These are phyloP conservation scores for Wallacemonas sp. DNA, from an alignment of 208 protist genomes.

Conservation along the genomic window DNA sequence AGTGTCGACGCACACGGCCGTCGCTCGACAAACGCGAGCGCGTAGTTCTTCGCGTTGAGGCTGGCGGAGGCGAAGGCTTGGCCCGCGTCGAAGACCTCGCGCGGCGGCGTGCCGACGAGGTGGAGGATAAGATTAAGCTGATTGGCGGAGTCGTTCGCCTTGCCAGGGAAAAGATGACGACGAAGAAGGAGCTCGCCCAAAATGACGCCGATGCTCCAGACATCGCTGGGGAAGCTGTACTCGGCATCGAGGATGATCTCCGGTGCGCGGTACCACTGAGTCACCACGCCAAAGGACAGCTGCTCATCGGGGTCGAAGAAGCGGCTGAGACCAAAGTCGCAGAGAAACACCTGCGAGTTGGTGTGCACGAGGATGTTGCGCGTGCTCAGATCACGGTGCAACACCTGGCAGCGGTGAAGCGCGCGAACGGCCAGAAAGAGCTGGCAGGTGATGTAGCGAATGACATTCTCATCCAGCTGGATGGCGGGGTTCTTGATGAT, in stretches of 20 bases:
- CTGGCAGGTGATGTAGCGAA: slow-evolving; percentile 88
- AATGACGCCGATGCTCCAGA: slow-evolving; percentile 92
- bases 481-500: slow-evolving; percentile 85
- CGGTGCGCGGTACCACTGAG: slow-evolving; percentile 93
- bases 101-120: slow-evolving; percentile 93
- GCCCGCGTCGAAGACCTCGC: slow-evolving; percentile 71
- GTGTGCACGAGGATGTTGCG: slow-evolving; percentile 91
- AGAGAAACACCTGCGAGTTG: slow-evolving; percentile 88
- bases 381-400: slow-evolving; percentile 89
- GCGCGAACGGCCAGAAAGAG: slow-evolving; percentile 87
- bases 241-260: slow-evolving; percentile 92
- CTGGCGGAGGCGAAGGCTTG: slow-evolving; percentile 88
- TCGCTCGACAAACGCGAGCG: slow-evolving; percentile 66
- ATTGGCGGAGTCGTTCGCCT: slow-evolving; percentile 93
- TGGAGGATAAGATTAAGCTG: slow-evolving; percentile 93
- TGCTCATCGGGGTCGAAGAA: slow-evolving; percentile 93
- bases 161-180: slow-evolving; percentile 91
- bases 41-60: slow-evolving; percentile 85
- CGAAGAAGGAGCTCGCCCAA: slow-evolving; percentile 91
- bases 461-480: slow-evolving; percentile 70
- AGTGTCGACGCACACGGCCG: slow-evolving; percentile 58
- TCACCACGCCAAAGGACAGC: slow-evolving; percentile 90
- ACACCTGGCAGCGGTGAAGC: slow-evolving; percentile 79
- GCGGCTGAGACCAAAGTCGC: slow-evolving; percentile 91
- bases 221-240: slow-evolving; percentile 84